Percentiles rank a stretch among this genome's conserved stretches.
Evolutionary conservation across 305 asterid genomes (phyloP).

Genomic region (Withania somnifera): DNA sequence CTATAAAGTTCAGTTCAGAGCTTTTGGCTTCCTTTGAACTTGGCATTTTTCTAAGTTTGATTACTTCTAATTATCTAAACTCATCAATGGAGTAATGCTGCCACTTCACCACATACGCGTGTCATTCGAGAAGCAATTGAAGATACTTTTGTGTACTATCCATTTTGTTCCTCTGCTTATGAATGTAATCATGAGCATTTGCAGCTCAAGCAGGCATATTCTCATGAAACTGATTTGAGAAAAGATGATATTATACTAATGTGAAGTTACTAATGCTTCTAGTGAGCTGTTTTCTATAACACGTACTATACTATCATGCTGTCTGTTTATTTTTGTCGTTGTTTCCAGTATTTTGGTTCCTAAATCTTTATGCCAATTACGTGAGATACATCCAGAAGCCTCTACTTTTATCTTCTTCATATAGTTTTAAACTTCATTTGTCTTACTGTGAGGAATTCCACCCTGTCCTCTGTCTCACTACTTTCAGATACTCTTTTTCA

Average conservation of each 20-base stretch:
- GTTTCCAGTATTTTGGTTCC: not conserved
- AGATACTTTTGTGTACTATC: not conserved
- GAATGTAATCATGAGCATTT: not conserved
- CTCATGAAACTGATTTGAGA: not conserved
- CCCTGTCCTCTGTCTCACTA: too few species aligned
- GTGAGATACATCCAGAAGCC: too few species aligned
- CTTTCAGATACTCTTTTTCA: too few species aligned
- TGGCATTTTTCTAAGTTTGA: too few species aligned
- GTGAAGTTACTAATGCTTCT: slow-evolving; percentile 1
- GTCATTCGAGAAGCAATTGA: not conserved
- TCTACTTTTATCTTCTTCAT: too few species aligned
- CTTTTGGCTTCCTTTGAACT: not conserved
- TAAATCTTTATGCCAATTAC: too few species aligned
- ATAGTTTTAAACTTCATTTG: too few species aligned
- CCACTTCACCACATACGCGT: not conserved
- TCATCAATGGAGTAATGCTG: not conserved
- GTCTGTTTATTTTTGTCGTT: not conserved
- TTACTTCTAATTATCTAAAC: not conserved
- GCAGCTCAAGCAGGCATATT: not conserved
- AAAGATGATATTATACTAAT: not conserved
- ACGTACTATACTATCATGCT: not conserved
- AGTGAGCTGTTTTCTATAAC: not conserved
- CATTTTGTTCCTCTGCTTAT: not conserved
- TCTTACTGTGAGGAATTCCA: too few species aligned
- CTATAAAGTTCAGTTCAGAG: not conserved